Evolutionary conservation across 163 green algal species (phyloP).

Genomic region (Picocystis sp.): DNA sequence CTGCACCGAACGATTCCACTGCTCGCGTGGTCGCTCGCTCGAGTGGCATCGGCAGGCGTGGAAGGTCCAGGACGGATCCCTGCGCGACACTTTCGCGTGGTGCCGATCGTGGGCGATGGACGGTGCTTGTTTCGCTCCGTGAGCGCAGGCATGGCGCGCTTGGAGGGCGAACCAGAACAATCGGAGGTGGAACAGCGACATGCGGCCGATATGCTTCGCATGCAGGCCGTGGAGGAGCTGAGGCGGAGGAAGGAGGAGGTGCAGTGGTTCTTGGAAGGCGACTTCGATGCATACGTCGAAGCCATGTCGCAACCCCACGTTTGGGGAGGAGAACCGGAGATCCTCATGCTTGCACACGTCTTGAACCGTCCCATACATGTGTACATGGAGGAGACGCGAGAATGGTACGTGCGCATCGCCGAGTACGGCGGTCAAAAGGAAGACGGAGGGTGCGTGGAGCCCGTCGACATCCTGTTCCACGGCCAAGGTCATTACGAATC

Average conservation of each 20-base stretch:
- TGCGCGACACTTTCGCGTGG: neutral
- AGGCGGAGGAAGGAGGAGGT: neutral
- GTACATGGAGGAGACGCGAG: neutral
- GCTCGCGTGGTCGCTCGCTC: no score
- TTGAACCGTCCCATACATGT: slow-evolving; percentile 9
- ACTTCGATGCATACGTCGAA: slow-evolving; percentile 24
- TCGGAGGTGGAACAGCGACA: neutral
- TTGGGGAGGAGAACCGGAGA: slow-evolving; percentile 29
- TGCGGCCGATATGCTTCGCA: neutral
- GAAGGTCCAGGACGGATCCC: no score
- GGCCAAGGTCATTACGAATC: neutral
- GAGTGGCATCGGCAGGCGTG: no score
- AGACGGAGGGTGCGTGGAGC: neutral
- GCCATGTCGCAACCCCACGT: slow-evolving; percentile 13
- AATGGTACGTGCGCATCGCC: neutral
- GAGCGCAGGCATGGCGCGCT: neutral
- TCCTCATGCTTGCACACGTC: slow-evolving; percentile 26
- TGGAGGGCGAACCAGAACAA: neutral
- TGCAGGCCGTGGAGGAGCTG: neutral
- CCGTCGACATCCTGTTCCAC: neutral
- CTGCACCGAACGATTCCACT: no score
- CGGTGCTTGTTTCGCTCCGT: slow-evolving; percentile 14
- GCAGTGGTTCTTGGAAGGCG: slow-evolving; percentile 22
- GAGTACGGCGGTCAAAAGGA: neutral
- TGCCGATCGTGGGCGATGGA: slow-evolving; percentile 9